phyloP scores from a whole-genome alignment of 345 rosid species.

The Eutrema heterophyllum region DNA sequence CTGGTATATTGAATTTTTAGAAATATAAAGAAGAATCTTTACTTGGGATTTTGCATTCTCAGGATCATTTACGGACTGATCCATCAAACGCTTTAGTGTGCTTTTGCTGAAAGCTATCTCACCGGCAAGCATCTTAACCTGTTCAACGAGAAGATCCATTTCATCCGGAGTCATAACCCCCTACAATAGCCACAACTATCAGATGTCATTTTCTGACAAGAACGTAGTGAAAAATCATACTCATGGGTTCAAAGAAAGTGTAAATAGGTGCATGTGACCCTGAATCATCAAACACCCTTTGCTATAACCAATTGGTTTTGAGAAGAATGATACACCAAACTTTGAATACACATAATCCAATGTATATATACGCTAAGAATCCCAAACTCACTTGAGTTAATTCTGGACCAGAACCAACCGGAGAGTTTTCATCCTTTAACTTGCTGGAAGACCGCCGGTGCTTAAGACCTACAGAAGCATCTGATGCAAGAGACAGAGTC shows the following conservation, averaged over 20 bases:
- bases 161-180: conserved; percentile 77
- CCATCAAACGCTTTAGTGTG: conserved; percentile 90
- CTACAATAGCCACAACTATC: conserved; percentile 36
- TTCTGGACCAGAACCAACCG: conserved; percentile 60
- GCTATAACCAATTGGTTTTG: neutral
- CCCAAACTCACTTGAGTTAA: conserved; percentile 49
- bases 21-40: conserved; percentile 2
- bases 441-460: conserved; percentile 73
- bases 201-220: conserved; percentile 16
- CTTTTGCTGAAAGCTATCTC: conserved; percentile 94
- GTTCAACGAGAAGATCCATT: conserved; percentile 96
- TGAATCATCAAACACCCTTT: neutral
- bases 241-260: neutral
- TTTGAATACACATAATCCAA: neutral
- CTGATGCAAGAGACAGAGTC: conserved; percentile 41
- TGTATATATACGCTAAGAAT: neutral
- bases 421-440: conserved; percentile 75
- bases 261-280: neutral
- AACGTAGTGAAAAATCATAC: neutral
- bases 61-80: conserved; percentile 84
- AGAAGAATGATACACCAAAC: neutral
- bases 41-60: conserved; percentile 79
- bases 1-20: neutral
- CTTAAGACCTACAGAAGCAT: conserved; percentile 48
- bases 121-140: conserved; percentile 98